Evolutionary conservation across 495 filamentous ascomycete species (phyloP).

Genomic region (Parachaetomium inaequale): DNA sequence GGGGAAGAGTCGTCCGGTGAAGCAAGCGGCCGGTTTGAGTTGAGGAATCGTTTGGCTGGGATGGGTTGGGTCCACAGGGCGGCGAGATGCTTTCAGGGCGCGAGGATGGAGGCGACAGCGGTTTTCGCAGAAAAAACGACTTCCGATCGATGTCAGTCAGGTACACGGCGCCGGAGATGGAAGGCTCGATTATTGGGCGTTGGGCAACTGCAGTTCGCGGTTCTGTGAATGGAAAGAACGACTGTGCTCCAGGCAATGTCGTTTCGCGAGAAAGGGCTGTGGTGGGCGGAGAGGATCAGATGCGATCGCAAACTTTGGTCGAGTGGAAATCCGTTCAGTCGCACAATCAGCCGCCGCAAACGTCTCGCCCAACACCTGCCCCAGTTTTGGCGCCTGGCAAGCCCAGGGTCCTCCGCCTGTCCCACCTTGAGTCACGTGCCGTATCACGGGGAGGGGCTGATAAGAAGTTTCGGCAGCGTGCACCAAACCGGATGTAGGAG

Average conservation of each 20-base stretch:
- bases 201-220: constrained; percentile 2
- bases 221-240: constrained; percentile 28
- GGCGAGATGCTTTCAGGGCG: constrained; percentile 6
- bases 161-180: background rate
- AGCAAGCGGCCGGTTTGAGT: constrained; percentile 1
- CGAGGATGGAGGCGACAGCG: background rate
- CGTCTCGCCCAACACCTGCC: constrained; percentile 3
- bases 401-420: constrained; percentile 4
- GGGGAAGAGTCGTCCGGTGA: constrained; percentile 1
- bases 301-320: constrained; percentile 17
- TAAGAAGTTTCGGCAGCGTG: constrained; percentile 7
- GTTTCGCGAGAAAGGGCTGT: constrained; percentile 15
- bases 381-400: background rate
- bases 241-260: constrained; percentile 34
- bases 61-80: constrained; percentile 15
- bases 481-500: constrained; percentile 15
- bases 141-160: background rate
- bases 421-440: constrained; percentile 13
- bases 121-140: constrained; percentile 9
- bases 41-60: constrained; percentile 1
- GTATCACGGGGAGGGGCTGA: constrained; percentile 12
- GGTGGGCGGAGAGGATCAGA: background rate
- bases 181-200: constrained; percentile 4
- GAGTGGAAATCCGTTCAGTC: constrained; percentile 10
- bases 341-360: constrained; percentile 13